phyloP scores from a whole-genome alignment of 129 eudicot species.

The Scalesia atractyloides region DNA sequence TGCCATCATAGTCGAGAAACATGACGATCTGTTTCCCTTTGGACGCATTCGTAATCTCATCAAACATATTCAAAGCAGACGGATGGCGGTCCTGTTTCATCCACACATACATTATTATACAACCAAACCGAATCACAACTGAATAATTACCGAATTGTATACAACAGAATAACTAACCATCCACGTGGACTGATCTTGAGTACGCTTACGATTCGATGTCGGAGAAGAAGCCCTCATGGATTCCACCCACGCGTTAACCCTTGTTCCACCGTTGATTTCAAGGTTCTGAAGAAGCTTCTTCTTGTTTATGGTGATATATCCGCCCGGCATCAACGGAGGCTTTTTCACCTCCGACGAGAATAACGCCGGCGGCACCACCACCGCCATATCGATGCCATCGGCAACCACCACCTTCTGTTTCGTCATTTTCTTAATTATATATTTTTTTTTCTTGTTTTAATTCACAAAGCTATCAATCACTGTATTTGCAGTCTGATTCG shows the following conservation, averaged over 20 bases:
- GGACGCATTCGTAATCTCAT: constrained; percentile 75
- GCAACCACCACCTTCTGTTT: constrained; percentile 69
- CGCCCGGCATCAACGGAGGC: constrained; percentile 67
- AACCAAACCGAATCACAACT: background rate
- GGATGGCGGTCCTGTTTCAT: constrained; percentile 73
- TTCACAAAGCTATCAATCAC: background rate
- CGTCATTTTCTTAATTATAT: constrained; percentile 43
- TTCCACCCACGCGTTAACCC: constrained; percentile 86
- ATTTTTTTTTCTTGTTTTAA: background rate
- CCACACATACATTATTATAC: constrained; percentile 7
- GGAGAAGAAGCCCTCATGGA: constrained; percentile 98
- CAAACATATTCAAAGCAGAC: constrained; percentile 85
- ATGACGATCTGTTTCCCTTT: constrained; percentile 90
- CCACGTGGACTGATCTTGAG: constrained; percentile 58
- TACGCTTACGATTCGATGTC: constrained; percentile 51
- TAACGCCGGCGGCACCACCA: constrained; percentile 42
- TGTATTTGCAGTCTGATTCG: background rate
- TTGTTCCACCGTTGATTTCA: constrained; percentile 56
- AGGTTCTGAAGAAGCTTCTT: constrained; percentile 67
- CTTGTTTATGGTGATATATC: constrained; percentile 52
- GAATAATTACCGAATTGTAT: background rate
- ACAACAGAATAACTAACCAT: constrained; percentile 36
- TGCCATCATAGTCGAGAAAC: constrained; percentile 96
- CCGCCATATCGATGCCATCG: constrained; percentile 45
- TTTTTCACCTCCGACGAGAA: constrained; percentile 57